These are phyloP conservation scores for Urochloa ruziziensis DNA, from an alignment of 176 grass and related monocot genomes.

Conservation along the genomic window DNA sequence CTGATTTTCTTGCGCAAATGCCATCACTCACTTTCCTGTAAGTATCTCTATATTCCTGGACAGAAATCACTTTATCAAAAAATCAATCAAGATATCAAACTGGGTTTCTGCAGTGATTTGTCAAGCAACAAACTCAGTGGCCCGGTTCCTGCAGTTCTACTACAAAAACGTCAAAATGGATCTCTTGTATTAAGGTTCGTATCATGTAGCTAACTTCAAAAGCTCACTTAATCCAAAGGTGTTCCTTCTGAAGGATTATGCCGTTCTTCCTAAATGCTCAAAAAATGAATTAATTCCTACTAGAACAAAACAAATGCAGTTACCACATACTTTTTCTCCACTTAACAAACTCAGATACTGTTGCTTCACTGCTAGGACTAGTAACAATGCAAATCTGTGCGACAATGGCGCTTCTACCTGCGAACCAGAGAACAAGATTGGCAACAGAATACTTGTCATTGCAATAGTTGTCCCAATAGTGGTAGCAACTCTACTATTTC, in stretches of 20 bases:
- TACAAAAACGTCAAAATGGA: slow-evolving; percentile 30
- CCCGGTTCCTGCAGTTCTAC: slow-evolving; percentile 29
- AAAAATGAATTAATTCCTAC: background rate
- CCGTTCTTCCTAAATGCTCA: background rate
- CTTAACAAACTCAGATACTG: background rate
- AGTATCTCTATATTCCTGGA: background rate
- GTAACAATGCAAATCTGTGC: slow-evolving; percentile 38
- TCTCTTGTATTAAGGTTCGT: slow-evolving; percentile 23
- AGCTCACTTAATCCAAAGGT: background rate
- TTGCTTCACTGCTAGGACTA: background rate
- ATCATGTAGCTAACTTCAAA: background rate
- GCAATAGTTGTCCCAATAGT: slow-evolving; percentile 12
- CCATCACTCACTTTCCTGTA: slow-evolving; percentile 47
- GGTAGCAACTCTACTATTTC: slow-evolving; percentile 15
- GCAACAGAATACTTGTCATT: slow-evolving; percentile 27
- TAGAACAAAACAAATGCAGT: background rate
- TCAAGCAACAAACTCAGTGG: slow-evolving; percentile 30
- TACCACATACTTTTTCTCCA: background rate
- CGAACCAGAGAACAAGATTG: background rate
- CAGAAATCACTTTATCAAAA: background rate
- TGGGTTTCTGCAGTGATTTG: background rate
- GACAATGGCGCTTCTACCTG: slow-evolving; percentile 8
- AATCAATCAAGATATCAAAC: background rate
- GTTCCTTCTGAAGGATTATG: background rate
- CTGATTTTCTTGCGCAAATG: slow-evolving; percentile 33